phyloP scores from a whole-genome alignment of 768 basidiomycete genomes.

The Astraeus odoratus region DNA sequence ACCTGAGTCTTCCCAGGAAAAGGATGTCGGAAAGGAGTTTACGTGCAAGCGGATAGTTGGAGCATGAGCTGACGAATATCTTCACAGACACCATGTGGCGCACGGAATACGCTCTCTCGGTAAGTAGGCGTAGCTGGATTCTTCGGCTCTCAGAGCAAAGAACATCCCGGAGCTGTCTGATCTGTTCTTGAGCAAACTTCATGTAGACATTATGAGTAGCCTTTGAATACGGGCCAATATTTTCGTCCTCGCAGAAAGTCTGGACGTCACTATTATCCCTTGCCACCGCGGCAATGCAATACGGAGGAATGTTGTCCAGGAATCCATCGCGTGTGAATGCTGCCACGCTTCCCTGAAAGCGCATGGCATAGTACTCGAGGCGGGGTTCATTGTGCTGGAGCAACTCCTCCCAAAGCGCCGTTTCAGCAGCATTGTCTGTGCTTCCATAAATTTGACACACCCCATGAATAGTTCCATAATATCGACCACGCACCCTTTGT shows the following conservation, averaged over 20 bases:
- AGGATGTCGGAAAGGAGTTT: background rate
- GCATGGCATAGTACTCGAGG: background rate
- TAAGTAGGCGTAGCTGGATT: background rate
- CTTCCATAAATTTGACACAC: too few relatives aligned
- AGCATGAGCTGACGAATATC: background rate
- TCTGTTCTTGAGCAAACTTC: background rate
- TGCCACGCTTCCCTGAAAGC: background rate
- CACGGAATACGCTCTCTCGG: background rate
- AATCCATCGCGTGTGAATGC: background rate
- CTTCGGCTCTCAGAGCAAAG: background rate
- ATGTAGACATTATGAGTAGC: background rate
- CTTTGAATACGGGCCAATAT: background rate
- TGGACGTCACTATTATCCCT: too few relatives aligned
- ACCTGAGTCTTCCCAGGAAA: conserved; percentile 1
- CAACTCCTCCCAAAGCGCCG: background rate
- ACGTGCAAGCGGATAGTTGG: background rate
- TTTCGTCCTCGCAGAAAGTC: background rate
- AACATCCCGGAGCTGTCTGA: background rate
- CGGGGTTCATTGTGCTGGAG: background rate
- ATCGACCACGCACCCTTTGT: background rate
- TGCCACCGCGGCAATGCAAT: background rate
- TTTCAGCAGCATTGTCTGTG: too few relatives aligned
- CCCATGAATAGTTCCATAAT: too few relatives aligned
- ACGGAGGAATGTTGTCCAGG: background rate
- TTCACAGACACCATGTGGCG: background rate